phyloP scores from a whole-genome alignment of 371 early-diverging fungal species.

The Saksenaea oblongispora region DNA sequence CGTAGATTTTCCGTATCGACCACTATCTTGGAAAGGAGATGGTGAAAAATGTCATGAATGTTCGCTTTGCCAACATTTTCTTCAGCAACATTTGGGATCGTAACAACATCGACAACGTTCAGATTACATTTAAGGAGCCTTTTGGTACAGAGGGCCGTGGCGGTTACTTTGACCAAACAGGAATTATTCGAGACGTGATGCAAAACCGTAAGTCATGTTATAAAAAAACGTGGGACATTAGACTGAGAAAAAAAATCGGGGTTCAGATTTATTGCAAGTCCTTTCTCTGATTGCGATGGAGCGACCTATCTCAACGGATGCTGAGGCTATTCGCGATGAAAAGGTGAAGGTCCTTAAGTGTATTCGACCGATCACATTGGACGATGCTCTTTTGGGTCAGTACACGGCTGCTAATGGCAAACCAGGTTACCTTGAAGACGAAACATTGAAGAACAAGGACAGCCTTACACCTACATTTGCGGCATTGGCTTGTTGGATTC shows the following conservation, averaged over 20 bases:
- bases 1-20: conserved; percentile 94
- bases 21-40: conserved; percentile 99
- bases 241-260: background rate
- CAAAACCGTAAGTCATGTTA: conserved; percentile 81
- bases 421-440: conserved; percentile 91
- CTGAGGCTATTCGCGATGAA: conserved; percentile 92
- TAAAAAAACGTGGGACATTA: background rate
- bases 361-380: conserved; percentile 74
- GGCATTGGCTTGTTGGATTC: conserved; percentile 74
- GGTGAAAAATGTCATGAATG: conserved; percentile 96
- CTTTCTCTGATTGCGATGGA: conserved; percentile 94
- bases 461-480: conserved; percentile 88
- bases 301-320: conserved; percentile 79
- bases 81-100: conserved; percentile 94
- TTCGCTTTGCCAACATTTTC: conserved; percentile 94
- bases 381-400: conserved; percentile 90
- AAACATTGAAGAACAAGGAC: conserved; percentile 62
- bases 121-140: conserved; percentile 98
- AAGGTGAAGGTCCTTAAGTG: conserved; percentile 89
- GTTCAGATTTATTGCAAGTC: conserved; percentile 80
- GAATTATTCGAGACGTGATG: conserved; percentile 99
- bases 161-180: conserved; percentile 99
- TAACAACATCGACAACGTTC: conserved; percentile 89
- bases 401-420: conserved; percentile 78
- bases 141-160: conserved; percentile 99